phyloP scores from a whole-genome alignment of 2,329 filamentous ascomycete species.

The Phaeomoniella chlamydospora region DNA sequence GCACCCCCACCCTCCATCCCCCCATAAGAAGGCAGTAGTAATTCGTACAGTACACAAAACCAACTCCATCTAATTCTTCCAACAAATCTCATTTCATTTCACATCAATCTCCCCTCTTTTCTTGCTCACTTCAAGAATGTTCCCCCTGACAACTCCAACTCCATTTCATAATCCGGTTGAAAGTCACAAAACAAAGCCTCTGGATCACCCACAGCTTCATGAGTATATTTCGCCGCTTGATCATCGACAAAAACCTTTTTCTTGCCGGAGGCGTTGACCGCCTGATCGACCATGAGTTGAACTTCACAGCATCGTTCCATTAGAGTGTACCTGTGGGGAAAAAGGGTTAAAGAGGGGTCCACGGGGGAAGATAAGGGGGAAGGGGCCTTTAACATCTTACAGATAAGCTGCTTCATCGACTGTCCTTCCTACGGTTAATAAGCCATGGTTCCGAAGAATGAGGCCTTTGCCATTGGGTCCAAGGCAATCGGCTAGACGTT shows the following conservation, averaged over 20 bases:
- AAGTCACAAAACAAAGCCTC: slow-evolving; percentile 13
- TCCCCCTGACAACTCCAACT: neutral
- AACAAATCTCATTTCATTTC: too few species aligned
- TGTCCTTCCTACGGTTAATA: slow-evolving; percentile 34
- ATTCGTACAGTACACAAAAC: too few species aligned
- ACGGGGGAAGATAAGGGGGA: too few species aligned
- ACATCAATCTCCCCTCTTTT: too few species aligned
- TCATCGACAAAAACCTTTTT: slow-evolving; percentile 13
- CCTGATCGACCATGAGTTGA: slow-evolving; percentile 23
- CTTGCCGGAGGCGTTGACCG: slow-evolving; percentile 16
- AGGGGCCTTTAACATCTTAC: too few species aligned
- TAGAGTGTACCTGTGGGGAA: too few species aligned
- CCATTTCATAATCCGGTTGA: neutral
- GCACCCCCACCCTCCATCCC: too few species aligned
- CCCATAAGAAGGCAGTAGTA: too few species aligned
- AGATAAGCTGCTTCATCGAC: slow-evolving; percentile 40
- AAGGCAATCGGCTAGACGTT: slow-evolving; percentile 31
- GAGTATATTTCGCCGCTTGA: slow-evolving; percentile 12
- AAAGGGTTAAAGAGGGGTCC: too few species aligned
- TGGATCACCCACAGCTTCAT: slow-evolving; percentile 15
- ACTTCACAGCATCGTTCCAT: slow-evolving; percentile 22
- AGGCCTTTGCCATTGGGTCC: slow-evolving; percentile 33
- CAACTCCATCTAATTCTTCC: too few species aligned
- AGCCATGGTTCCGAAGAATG: slow-evolving; percentile 40
- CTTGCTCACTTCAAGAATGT: neutral